These are phyloP conservation scores for Starmerella bombicola DNA, from an alignment of 805 yeast species.

Conservation along the genomic window DNA sequence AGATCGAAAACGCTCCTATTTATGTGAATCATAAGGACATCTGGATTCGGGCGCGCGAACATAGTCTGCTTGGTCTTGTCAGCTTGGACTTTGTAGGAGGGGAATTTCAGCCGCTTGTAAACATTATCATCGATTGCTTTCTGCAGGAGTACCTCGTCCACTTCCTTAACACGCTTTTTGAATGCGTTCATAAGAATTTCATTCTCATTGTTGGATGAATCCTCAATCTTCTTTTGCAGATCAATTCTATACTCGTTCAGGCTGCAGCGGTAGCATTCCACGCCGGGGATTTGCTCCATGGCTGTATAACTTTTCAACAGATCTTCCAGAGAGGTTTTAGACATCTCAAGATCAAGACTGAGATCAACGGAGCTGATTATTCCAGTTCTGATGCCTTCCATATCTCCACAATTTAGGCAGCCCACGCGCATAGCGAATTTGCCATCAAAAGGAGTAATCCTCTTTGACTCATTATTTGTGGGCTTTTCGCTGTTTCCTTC, in stretches of 20 bases:
- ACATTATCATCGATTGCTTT: conserved; percentile 70
- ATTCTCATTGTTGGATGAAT: neutral
- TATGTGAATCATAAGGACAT: conserved; percentile 60
- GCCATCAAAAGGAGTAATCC: conserved; percentile 84
- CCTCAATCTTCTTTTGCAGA: conserved; percentile 20
- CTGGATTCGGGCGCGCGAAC: conserved; percentile 64
- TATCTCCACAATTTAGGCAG: conserved; percentile 82
- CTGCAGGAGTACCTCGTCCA: conserved; percentile 43
- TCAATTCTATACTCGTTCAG: conserved; percentile 31
- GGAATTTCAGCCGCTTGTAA: conserved; percentile 59
- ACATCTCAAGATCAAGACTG: conserved; percentile 16
- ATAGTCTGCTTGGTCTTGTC: conserved; percentile 74
- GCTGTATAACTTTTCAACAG: conserved; percentile 29
- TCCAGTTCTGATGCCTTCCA: conserved; percentile 79
- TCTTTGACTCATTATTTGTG: conserved; percentile 1
- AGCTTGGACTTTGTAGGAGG: conserved; percentile 59
- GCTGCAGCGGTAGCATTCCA: conserved; percentile 89
- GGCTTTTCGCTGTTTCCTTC: neutral
- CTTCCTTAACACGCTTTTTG: conserved; percentile 36
- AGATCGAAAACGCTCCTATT: conserved; percentile 91
- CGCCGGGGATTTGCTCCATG: conserved; percentile 83
- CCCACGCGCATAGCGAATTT: conserved; percentile 79
- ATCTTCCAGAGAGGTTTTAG: conserved; percentile 16
- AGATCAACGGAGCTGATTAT: conserved; percentile 39
- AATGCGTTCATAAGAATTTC: conserved; percentile 26